These are phyloP conservation scores for Daedaleopsis nitida DNA, from an alignment of 768 basidiomycete genomes.

Conservation along the genomic window DNA sequence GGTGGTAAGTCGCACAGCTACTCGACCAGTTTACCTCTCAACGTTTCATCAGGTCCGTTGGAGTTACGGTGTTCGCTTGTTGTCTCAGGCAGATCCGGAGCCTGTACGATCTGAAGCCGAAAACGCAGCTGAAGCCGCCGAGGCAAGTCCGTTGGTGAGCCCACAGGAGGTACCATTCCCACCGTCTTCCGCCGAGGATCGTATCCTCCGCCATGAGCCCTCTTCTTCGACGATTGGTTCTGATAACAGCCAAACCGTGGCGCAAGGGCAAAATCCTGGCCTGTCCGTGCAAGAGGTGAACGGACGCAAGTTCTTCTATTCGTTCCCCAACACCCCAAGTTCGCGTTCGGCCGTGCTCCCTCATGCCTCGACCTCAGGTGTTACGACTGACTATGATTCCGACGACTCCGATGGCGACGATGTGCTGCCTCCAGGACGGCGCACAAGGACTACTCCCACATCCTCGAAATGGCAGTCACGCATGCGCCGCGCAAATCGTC, in stretches of 20 bases:
- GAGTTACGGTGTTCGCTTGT: constrained; percentile 87
- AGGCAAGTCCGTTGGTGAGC: constrained; percentile 41
- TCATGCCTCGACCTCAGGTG: constrained; percentile 13
- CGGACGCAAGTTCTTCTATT: constrained; percentile 51
- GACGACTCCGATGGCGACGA: constrained; percentile 26
- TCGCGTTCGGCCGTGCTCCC: constrained; percentile 9
- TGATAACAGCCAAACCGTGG: constrained; percentile 13
- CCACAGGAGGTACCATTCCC: constrained; percentile 31
- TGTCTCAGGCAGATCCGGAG: constrained; percentile 70
- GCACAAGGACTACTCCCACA: constrained; percentile 22
- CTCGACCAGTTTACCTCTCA: neutral
- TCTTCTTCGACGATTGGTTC: constrained; percentile 11
- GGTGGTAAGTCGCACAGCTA: constrained; percentile 60
- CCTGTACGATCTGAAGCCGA: constrained; percentile 27
- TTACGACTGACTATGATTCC: constrained; percentile 23
- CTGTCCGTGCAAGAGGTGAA: constrained; percentile 21
- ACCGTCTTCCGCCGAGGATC: constrained; percentile 24
- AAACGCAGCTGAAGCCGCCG: constrained; percentile 24
- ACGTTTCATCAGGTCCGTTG: constrained; percentile 67
- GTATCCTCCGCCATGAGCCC: constrained; percentile 17
- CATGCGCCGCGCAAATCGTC: constrained; percentile 29
- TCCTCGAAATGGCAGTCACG: constrained; percentile 28
- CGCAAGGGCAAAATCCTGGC: constrained; percentile 12
- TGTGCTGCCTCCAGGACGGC: constrained; percentile 17
- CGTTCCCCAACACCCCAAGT: constrained; percentile 63